Conservation (phyloP, 305 asterid genomes). For the Solanum hybrid region DNA sequence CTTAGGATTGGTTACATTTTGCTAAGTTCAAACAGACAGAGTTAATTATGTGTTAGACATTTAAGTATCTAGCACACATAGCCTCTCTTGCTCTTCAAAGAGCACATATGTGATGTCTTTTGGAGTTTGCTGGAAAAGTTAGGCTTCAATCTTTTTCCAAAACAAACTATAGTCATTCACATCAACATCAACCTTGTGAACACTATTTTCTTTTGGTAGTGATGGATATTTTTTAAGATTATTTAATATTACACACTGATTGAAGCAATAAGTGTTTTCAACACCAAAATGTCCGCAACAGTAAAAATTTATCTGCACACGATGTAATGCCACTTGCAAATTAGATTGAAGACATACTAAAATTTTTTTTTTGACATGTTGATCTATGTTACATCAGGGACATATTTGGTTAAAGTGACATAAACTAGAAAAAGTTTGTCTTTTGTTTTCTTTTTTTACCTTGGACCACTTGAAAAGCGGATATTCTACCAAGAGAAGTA, state of each 20-base stretch:
- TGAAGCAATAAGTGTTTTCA: background rate
- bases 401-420: background rate
- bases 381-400: background rate
- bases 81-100: background rate
- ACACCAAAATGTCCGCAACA: background rate
- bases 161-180: background rate
- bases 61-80: background rate
- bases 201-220: background rate
- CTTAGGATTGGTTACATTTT: background rate
- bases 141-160: slow-evolving; percentile 1
- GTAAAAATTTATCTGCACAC: background rate
- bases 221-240: background rate
- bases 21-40: background rate
- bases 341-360: background rate
- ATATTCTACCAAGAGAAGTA: background rate
- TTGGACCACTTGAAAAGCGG: background rate
- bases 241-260: background rate
- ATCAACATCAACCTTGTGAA: background rate
- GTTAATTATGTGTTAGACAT: background rate
- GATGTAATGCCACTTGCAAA: background rate
- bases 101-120: background rate
- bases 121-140: background rate
- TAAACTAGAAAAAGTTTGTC: background rate
- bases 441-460: background rate
- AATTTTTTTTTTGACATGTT: background rate